Percentiles rank a stretch among this genome's conserved stretches.
Conservation (phyloP, 1,139 yeast species). For the Hansenula lynferdii region DNA sequence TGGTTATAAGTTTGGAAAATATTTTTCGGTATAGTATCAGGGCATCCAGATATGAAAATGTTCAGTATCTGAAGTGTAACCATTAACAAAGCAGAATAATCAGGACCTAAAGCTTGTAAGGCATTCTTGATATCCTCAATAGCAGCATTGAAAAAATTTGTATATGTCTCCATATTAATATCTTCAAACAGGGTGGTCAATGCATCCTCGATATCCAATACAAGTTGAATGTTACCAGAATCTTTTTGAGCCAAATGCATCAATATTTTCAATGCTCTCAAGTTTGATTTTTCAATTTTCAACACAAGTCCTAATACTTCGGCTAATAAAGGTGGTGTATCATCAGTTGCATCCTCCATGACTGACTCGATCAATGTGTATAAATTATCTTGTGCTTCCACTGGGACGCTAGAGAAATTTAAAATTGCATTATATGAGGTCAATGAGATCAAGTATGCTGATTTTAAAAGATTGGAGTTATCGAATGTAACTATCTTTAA, state of each 20-base stretch:
- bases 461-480: conserved; percentile 29
- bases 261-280: conserved; percentile 48
- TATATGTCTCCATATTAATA: conserved; percentile 41
- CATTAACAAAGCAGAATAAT: conserved; percentile 39
- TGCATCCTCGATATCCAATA: conserved; percentile 55
- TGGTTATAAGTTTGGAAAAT: conserved; percentile 51
- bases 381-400: conserved; percentile 21
- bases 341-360: conserved; percentile 70
- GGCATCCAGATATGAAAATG: conserved; percentile 35
- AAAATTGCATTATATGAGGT: conserved; percentile 50
- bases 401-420: conserved; percentile 28
- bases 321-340: conserved; percentile 70
- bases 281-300: conserved; percentile 34
- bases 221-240: conserved; percentile 66
- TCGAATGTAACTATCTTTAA: conserved; percentile 24
- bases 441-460: conserved; percentile 47
- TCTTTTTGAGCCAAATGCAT: conserved; percentile 67
- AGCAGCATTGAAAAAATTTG: conserved; percentile 27
- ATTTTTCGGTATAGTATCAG: conserved; percentile 34
- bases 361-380: conserved; percentile 38
- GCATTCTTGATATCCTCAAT: neutral
- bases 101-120: conserved; percentile 13
- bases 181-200: conserved; percentile 51
- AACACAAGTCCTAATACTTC: conserved; percentile 62
- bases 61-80: conserved; percentile 65